Conservation (phyloP, 208 protist genomes). For the Acanthamoeba polyphaga region DNA sequence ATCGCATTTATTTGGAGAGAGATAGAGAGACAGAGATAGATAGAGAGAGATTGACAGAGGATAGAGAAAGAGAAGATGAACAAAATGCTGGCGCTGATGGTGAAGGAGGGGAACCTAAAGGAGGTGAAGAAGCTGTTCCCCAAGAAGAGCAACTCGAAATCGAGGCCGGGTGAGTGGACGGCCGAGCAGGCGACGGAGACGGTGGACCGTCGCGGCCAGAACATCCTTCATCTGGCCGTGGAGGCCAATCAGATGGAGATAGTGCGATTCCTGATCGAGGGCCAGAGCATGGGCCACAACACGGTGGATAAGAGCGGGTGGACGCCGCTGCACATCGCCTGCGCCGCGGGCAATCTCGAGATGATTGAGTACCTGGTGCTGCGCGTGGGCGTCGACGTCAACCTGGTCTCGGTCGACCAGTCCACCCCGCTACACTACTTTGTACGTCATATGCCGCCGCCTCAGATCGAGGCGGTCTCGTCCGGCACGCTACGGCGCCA, state of each 20-base stretch:
- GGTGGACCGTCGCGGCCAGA: not conserved
- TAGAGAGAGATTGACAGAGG: not conserved
- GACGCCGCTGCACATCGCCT: constrained; percentile 66
- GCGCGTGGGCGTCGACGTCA: not conserved
- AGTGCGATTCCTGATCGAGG: constrained; percentile 25
- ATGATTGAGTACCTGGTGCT: not conserved
- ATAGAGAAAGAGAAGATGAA: not conserved
- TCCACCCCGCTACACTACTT: constrained; percentile 69
- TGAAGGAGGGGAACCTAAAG: constrained; percentile 49
- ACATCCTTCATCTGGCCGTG: constrained; percentile 29
- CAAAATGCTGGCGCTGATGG: not conserved
- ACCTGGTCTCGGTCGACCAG: not conserved
- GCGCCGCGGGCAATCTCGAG: not conserved
- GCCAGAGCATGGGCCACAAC: not conserved
- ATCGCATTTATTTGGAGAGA: not conserved
- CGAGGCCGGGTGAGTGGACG: not conserved
- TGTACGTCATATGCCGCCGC: not conserved
- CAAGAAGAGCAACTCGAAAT: not conserved
- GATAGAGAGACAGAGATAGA: too few species aligned
- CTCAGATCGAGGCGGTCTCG: not conserved
- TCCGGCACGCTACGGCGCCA: not conserved
- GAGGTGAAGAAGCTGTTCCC: constrained; percentile 43
- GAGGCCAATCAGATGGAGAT: constrained; percentile 23
- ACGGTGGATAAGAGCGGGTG: not conserved
- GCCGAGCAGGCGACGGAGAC: not conserved